These are phyloP conservation scores for Ilex paraguariensis DNA, from an alignment of 305 asterid species.

Conservation along the genomic window DNA sequence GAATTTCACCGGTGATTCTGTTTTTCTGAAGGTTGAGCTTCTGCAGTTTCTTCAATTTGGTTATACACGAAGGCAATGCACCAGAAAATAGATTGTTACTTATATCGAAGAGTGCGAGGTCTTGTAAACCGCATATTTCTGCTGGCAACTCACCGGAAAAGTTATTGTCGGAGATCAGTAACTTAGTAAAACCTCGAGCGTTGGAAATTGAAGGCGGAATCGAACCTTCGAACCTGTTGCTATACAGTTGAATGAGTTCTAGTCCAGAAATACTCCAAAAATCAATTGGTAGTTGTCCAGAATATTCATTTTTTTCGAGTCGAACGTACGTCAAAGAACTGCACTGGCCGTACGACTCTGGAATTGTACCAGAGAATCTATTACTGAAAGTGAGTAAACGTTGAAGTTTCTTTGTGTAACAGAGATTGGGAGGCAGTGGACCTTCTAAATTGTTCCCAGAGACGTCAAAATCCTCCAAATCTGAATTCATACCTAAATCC, in stretches of 20 bases:
- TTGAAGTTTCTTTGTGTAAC: slow-evolving; percentile 41
- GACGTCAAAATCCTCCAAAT: slow-evolving; percentile 53
- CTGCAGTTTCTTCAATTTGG: slow-evolving; percentile 35
- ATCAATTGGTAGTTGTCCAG: slow-evolving; percentile 50
- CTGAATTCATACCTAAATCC: slow-evolving; percentile 54
- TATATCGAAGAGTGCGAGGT: slow-evolving; percentile 36
- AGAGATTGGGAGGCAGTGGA: slow-evolving; percentile 56
- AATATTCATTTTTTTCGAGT: slow-evolving; percentile 37
- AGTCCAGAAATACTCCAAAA: slow-evolving; percentile 55
- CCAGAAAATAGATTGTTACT: slow-evolving; percentile 59
- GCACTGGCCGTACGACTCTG: slow-evolving; percentile 68
- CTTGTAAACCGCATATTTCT: slow-evolving; percentile 42
- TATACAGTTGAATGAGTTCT: slow-evolving; percentile 35
- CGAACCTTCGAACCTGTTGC: slow-evolving; percentile 50
- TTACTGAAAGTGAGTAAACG: slow-evolving; percentile 42
- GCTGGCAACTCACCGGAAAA: slow-evolving; percentile 55
- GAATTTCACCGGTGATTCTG: slow-evolving; percentile 48
- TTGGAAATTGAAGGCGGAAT: slow-evolving; percentile 44
- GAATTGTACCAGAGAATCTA: slow-evolving; percentile 59
- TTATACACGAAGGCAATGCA: slow-evolving; percentile 50
- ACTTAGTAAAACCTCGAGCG: slow-evolving; percentile 31
- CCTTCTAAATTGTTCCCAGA: slow-evolving; percentile 66
- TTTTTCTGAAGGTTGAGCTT: slow-evolving; percentile 53
- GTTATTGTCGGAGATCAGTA: slow-evolving; percentile 44
- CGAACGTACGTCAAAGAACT: slow-evolving; percentile 46